Conservation (phyloP, 768 basidiomycete species). For the Termitomyces eurrhizus region DNA sequence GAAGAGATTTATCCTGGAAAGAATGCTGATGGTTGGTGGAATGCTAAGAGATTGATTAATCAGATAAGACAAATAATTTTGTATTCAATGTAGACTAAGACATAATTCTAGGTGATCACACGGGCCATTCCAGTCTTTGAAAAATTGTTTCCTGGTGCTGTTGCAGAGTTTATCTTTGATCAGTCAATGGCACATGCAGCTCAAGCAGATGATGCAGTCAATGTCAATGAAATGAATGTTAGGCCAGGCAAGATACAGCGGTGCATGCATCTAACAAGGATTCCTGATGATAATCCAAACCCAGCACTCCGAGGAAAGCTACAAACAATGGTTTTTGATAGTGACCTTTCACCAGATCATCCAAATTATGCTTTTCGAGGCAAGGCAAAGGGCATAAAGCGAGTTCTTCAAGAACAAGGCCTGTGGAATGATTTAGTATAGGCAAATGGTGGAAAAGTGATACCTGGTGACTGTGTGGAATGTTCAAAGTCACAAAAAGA, state of each 20-base stretch:
- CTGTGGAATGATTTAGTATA: constrained; percentile 4
- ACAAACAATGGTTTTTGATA: constrained; percentile 13
- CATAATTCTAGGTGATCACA: background rate
- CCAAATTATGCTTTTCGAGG: constrained; percentile 9
- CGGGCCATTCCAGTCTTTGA: constrained; percentile 1
- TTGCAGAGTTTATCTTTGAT: constrained; percentile 18
- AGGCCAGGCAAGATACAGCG: constrained; percentile 16
- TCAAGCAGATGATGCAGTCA: constrained; percentile 15
- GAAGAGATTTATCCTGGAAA: constrained; percentile 20
- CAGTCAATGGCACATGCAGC: constrained; percentile 18
- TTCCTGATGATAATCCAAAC: constrained; percentile 17
- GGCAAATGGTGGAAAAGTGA: background rate
- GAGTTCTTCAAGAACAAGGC: constrained; percentile 7
- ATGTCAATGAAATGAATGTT: constrained; percentile 20
- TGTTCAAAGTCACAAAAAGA: background rate
- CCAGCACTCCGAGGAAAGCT: constrained; percentile 12
- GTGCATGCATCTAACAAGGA: constrained; percentile 14
- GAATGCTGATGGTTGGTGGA: constrained; percentile 20
- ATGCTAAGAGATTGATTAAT: constrained; percentile 17
- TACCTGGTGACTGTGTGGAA: background rate
- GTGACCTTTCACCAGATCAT: background rate
- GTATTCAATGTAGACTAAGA: background rate
- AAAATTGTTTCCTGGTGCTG: constrained; percentile 3
- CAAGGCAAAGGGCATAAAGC: constrained; percentile 11
- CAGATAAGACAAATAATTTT: constrained; percentile 4